phyloP scores from a whole-genome alignment of 305 asterid genomes.

The Fraxinus nigra region DNA sequence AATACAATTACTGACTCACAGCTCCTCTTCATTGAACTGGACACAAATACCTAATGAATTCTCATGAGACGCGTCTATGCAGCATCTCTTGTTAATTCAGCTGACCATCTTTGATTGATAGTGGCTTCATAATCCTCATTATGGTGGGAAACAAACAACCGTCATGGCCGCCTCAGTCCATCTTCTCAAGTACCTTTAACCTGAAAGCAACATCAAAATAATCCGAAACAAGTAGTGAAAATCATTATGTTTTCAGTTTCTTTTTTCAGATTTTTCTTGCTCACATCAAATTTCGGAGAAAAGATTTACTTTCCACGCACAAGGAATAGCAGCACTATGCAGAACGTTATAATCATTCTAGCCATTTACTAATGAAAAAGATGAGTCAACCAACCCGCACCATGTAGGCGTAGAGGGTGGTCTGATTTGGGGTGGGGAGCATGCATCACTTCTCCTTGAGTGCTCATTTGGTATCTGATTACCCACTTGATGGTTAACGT shows the following conservation, averaged over 20 bases:
- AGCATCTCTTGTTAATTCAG: slow-evolving; percentile 3
- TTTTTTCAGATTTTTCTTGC: not conserved
- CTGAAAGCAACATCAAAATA: slow-evolving; percentile 24
- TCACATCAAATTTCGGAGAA: not conserved
- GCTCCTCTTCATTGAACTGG: not conserved
- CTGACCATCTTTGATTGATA: slow-evolving; percentile 18
- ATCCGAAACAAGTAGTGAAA: not conserved
- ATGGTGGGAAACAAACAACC: slow-evolving; percentile 29
- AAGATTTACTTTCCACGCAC: not conserved
- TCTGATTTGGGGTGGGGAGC: slow-evolving; percentile 48
- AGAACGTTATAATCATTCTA: not conserved
- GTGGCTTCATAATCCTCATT: slow-evolving; percentile 17
- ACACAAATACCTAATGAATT: not conserved
- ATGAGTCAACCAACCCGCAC: slow-evolving; percentile 48
- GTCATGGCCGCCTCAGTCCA: slow-evolving; percentile 18
- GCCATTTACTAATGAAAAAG: not conserved
- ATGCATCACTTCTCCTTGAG: slow-evolving; percentile 37
- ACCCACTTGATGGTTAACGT: slow-evolving; percentile 50
- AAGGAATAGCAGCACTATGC: not conserved
- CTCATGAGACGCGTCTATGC: slow-evolving; percentile 15
- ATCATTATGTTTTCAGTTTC: not conserved
- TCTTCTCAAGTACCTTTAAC: slow-evolving; percentile 22
- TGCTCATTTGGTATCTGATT: slow-evolving; percentile 38
- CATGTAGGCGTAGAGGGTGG: slow-evolving; percentile 48
- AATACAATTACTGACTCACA: slow-evolving; percentile 6